Base-by-base conservation (phyloP, 2,329 filamentous ascomycete genomes). In the Aspergillus sp. region DNA sequence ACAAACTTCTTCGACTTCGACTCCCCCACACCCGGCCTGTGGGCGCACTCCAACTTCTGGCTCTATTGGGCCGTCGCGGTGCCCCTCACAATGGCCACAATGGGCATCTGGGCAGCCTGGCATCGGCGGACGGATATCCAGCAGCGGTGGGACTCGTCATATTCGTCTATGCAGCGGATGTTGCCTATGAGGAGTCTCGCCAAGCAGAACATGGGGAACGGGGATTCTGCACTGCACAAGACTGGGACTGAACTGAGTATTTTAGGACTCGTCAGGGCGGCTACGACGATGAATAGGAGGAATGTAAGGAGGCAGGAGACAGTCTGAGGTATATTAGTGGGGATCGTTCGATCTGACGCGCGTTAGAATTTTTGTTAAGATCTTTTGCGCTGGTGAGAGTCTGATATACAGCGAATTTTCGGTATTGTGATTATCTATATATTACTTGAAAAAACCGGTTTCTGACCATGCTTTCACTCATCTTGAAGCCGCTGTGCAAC, bases 1-100 rank as follows among this genome's bases (percentile, higher is more conserved):
- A 75, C 71, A 49, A 73, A 71, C 17, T 77, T 77, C 59, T 76
- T 76, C 62, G 65, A 71, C 43, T 67, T 71, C n/a, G 65, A 71
- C 46, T 67, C 70, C 11, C 58, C n/a, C 54, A 66, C n/a, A 50
- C 38, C 1, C 74, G 67, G 67, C 49, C 62, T 7, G 63, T 73
- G 17, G 69, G 68, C 0, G 28, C 58, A 7, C 60, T 64, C 46
- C 19, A 9, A 45, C 7, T 71, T 76, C 55, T 76, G 73, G 72
- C 54, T 75, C 1, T 76, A 74, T 49, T 75, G 71, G 73, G 70
- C 59, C 3, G 64, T 74, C 15, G 65, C 72, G 1, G 54, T 71
- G 5, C 73, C 73, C 0, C 30, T 75, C 48, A 76, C 73, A 2
- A 19, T 67, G 17, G 22, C n/a, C 6, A 54, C 51, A 23, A 45